These are phyloP conservation scores for Monosporascus ibericus DNA, from an alignment of 2,329 filamentous ascomycete genomes.

Conservation along the genomic window DNA sequence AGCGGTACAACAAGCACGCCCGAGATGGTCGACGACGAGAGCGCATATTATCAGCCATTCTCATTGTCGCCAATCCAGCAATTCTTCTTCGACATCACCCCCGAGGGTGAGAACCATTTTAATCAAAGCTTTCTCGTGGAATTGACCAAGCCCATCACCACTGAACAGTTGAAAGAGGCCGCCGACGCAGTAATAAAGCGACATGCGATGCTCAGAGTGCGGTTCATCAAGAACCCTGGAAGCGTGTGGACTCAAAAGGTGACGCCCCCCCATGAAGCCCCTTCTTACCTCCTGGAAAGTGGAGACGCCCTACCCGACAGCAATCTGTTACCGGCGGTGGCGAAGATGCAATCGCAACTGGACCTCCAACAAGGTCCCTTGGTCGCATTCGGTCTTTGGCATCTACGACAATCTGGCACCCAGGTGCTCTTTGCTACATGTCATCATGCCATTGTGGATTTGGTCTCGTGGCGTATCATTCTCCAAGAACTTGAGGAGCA, in stretches of 20 bases:
- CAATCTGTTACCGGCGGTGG: background rate
- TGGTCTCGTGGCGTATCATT: constrained; percentile 39
- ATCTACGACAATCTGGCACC: constrained; percentile 5
- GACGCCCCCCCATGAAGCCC: background rate
- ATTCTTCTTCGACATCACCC: constrained; percentile 30
- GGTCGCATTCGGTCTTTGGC: constrained; percentile 16
- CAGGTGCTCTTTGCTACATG: constrained; percentile 23
- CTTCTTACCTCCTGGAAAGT: background rate
- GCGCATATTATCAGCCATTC: constrained; percentile 24
- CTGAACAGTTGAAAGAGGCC: constrained; percentile 11
- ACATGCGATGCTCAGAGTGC: constrained; percentile 30
- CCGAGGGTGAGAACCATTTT: constrained; percentile 28
- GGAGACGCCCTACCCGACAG: background rate
- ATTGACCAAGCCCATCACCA: constrained; percentile 19
- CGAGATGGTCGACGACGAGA: constrained; percentile 5
- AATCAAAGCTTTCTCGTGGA: constrained; percentile 35
- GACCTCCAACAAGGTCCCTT: constrained; percentile 16
- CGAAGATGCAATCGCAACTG: constrained; percentile 5
- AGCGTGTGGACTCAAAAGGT: background rate
- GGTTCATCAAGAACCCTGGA: constrained; percentile 15
- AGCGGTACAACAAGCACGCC: constrained; percentile 2
- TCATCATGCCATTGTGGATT: constrained; percentile 35
- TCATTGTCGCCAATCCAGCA: constrained; percentile 37
- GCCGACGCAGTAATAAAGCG: constrained; percentile 19
- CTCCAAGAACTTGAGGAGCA: constrained; percentile 35